Evolutionary conservation across 2,329 filamentous ascomycete genomes (phyloP).

Genomic region (Cladophialophora psammophila): DNA sequence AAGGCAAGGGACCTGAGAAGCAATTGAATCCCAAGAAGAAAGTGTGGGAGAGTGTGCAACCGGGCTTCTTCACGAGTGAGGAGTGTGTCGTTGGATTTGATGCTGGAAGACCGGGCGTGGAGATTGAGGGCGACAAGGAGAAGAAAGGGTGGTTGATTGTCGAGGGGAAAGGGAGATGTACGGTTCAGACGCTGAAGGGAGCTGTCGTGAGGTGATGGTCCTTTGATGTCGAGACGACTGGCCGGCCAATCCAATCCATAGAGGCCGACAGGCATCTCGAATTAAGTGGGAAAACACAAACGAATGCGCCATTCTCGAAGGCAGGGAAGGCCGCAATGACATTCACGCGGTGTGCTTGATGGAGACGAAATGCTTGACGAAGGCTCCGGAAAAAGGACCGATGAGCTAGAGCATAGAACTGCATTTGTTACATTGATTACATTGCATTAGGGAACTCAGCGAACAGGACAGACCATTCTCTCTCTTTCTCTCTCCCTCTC

Average conservation of each 20-base stretch:
- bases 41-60: constrained; percentile 96
- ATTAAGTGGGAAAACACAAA: background rate
- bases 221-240: background rate
- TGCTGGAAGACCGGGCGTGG: constrained; percentile 74
- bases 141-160: constrained; percentile 72
- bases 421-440: background rate
- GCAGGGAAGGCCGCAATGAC: background rate
- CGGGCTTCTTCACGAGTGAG: constrained; percentile 90
- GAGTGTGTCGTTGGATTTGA: constrained; percentile 85
- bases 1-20: constrained; percentile 73
- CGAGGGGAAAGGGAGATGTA: constrained; percentile 77
- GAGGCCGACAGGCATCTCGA: background rate
- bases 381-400: background rate
- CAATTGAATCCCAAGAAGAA: constrained; percentile 99
- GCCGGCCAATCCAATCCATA: background rate
- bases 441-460: background rate
- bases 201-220: constrained; percentile 56
- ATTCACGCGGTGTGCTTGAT: background rate
- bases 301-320: background rate
- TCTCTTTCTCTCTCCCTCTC: too few species aligned
- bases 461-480: background rate
- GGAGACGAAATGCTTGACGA: background rate
- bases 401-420: background rate
- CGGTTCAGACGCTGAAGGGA: constrained; percentile 78
- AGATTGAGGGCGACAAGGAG: constrained; percentile 55